Evolutionary conservation across 176 grass and related monocot species (phyloP), one percentile per base, ranked within the genome.

Genomic region (Saccharum spontaneum): DNA sequence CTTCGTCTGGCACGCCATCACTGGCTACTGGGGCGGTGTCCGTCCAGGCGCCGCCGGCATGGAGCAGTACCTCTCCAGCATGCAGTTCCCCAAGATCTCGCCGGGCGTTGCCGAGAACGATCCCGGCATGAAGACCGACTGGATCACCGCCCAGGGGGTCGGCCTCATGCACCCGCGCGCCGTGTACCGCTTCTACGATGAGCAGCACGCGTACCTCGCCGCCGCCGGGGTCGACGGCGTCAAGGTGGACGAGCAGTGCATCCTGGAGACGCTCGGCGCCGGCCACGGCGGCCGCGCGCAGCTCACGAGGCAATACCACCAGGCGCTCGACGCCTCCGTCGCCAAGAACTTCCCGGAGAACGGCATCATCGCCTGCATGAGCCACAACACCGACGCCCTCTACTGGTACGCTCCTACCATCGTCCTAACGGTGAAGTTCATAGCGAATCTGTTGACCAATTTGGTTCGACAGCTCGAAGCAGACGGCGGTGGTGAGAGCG

Each of bases 291-390:
- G 95, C 22, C 83, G 95, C 62, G 92, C 88, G 67, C 76, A 81
- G 85, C 84, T 98, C 69, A 95, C 95, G 0, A 69, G 41, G 48
- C 89, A 90, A 63, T 98, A 91, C 82, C 95, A 98, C 77, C 89
- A 82, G 67, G 95, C 92, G 18, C 90, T 98, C 41, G 95, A 98
- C 67, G 91, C 95, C 8, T 98, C 95, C 13, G 66, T 98, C 73
- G 41, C 95, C 37, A 95, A 92, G 88, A 95, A 90, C 30, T 98
- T 98, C 75, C 87, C 75, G 0, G 95, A 95, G 44, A 98, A 98
- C 73, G 95, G 95, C 76, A 91, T 94, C 79, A 98, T 98, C 52
- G 95, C 92, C 77, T 98, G 95, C 80, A 98, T 98, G 95, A 93
- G 92, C 80, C 95, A 98, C 83, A 95, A 95, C 87, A 98, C 92